Evolutionary conservation across 2,329 filamentous ascomycete species (phyloP).

Genomic region (Malbranchea zuffiana): DNA sequence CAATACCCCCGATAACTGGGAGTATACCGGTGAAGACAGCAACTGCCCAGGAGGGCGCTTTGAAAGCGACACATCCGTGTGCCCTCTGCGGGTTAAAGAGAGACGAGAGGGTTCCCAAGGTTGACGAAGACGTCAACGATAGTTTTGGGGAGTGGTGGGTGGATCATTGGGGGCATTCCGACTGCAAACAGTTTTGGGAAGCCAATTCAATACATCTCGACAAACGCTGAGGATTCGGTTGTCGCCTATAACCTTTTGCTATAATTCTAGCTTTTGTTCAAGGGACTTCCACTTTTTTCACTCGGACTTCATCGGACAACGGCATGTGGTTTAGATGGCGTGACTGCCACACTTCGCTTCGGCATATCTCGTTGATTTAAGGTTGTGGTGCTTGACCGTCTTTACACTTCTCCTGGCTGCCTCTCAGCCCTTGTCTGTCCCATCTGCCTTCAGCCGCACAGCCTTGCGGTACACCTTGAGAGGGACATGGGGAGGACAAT

Average conservation of each 20-base stretch:
- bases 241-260: neutral
- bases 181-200: slow-evolving; percentile 78
- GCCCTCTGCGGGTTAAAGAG: slow-evolving; percentile 78
- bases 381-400: too few relatives aligned
- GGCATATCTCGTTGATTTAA: too few relatives aligned
- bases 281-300: too few relatives aligned
- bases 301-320: too few relatives aligned
- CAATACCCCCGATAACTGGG: slow-evolving; percentile 60
- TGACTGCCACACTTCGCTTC: too few relatives aligned
- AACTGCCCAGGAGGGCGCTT: slow-evolving; percentile 51
- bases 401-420: too few relatives aligned
- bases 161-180: slow-evolving; percentile 72
- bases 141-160: slow-evolving; percentile 96
- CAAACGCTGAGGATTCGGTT: slow-evolving; percentile 44
- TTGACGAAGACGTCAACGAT: slow-evolving; percentile 70
- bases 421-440: too few relatives aligned
- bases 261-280: too few relatives aligned
- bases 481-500: too few relatives aligned
- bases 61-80: slow-evolving; percentile 64
- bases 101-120: slow-evolving; percentile 67
- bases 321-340: too few relatives aligned
- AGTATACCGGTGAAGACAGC: slow-evolving; percentile 56
- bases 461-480: too few relatives aligned
- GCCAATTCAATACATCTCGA: slow-evolving; percentile 59
- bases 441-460: too few relatives aligned